Base-by-base conservation (phyloP, 139 green algal species). In the Chlamydomonas sp. region DNA sequence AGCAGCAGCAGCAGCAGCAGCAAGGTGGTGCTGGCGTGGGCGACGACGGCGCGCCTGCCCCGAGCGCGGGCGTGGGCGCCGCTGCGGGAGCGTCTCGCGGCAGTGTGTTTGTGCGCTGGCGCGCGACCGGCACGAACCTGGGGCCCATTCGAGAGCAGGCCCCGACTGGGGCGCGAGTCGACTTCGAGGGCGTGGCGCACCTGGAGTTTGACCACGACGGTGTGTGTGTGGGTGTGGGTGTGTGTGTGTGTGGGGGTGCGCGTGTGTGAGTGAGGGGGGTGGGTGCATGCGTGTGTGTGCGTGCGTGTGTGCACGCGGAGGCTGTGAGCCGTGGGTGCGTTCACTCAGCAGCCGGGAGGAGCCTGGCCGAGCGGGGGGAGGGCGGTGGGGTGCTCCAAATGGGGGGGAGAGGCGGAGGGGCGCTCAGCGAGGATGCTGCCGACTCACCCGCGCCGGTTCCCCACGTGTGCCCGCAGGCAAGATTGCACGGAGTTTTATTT, bases 151-250 rank as follows among this genome's bases (percentile, higher is more conserved):
- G 50, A 6, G 50, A 29, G 13, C 50, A 61, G 13, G 22, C 50
- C 28, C 50, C 50, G 4, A 61, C 50, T 6, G 50, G 50, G 22
- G 30, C 28, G 8, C 28, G 30, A n/a, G 50, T 29, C 13, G 13
- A 24, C 16, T 61, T 61, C 30, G 50, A 20, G 13, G 50, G 50
- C 13, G 5, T 61, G 8, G 10, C 8, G 4, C 50, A 61, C 22
- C 50, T 61, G 50, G 5, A 24, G 22, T 61, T 61, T 61, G 50
- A 61, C 50, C 8, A 30, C 5, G 50, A 61, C 5, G 50, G 50
- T 50, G n/a, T n/a, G n/a, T n/a, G n/a, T n/a, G n/a, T n/a, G n/a
- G n/a, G n/a, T n/a, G n/a, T n/a, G n/a, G n/a, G n/a, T n/a, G n/a
- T n/a, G n/a, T n/a, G n/a, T n/a, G n/a, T n/a, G n/a, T n/a, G n/a